Evolutionary conservation across 257 asterid species (phyloP).

Genomic region (Henckelia pumila): DNA sequence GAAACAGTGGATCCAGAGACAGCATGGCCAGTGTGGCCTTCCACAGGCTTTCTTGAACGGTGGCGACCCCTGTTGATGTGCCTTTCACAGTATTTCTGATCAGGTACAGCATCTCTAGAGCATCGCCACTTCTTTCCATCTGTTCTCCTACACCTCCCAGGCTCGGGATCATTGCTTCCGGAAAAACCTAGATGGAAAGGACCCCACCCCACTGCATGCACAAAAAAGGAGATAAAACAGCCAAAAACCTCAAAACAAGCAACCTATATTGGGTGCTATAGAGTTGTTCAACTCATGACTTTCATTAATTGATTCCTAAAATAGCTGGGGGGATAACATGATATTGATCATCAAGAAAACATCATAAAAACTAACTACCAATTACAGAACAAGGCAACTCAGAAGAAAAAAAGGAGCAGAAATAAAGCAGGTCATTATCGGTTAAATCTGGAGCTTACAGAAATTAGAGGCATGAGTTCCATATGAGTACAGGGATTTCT

Average conservation of each 20-base stretch:
- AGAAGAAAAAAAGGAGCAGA: not conserved
- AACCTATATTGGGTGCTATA: not conserved
- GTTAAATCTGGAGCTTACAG: slow-evolving; percentile 39
- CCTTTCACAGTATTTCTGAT: slow-evolving; percentile 96
- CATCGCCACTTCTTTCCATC: slow-evolving; percentile 99
- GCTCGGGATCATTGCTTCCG: slow-evolving; percentile 89
- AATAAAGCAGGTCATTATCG: not conserved
- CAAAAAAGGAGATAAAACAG: not conserved
- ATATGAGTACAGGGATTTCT: slow-evolving; percentile 62
- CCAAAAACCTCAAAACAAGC: not conserved
- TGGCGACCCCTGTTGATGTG: slow-evolving; percentile 98
- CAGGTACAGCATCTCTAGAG: slow-evolving; percentile 95
- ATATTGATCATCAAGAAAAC: not conserved
- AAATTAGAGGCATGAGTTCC: slow-evolving; percentile 61
- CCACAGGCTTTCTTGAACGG: slow-evolving; percentile 99
- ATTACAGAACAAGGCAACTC: not conserved
- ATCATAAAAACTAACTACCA: not conserved
- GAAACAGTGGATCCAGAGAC: slow-evolving; percentile 61
- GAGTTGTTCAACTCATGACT: not conserved
- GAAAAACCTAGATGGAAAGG: slow-evolving; percentile 78
- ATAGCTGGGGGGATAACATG: not conserved
- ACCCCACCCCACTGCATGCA: slow-evolving; percentile 77
- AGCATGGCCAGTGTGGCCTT: slow-evolving; percentile 87
- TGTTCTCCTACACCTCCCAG: slow-evolving; percentile 96
- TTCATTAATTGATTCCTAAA: not conserved